phyloP scores from a whole-genome alignment of 805 yeast genomes.

The Myxozyma mucilagina region DNA sequence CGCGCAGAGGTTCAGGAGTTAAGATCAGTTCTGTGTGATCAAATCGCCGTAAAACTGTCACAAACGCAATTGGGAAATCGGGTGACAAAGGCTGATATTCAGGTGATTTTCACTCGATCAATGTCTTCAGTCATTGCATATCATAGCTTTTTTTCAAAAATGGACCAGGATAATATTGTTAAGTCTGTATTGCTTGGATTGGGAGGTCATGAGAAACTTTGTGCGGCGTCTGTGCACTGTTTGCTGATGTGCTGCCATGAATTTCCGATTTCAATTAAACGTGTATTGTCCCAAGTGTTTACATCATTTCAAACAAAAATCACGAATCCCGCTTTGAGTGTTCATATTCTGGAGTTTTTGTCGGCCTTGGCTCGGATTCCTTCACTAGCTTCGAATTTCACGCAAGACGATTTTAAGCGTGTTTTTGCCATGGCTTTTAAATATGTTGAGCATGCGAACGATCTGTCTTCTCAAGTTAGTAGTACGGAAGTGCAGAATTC shows the following conservation, averaged over 20 bases:
- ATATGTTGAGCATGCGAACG: conserved; percentile 70
- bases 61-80: conserved; percentile 45
- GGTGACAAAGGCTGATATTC: conserved; percentile 60
- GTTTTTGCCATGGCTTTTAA: conserved; percentile 83
- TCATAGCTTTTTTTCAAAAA: conserved; percentile 52
- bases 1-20: conserved; percentile 46
- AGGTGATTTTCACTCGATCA: conserved; percentile 63
- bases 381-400: conserved; percentile 65
- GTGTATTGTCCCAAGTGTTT: conserved; percentile 57
- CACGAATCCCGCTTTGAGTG: conserved; percentile 64
- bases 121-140: conserved; percentile 59
- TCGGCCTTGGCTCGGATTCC: conserved; percentile 67
- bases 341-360: conserved; percentile 75
- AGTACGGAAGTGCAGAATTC: conserved; percentile 36
- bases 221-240: conserved; percentile 74
- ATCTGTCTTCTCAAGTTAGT: conserved; percentile 36
- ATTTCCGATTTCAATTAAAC: conserved; percentile 69
- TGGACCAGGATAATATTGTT: conserved; percentile 64
- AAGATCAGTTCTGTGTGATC: conserved; percentile 57
- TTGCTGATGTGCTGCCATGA: conserved; percentile 79
- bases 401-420: conserved; percentile 71
- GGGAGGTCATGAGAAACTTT: conserved; percentile 75
- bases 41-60: conserved; percentile 54
- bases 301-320: conserved; percentile 74
- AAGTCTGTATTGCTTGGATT: conserved; percentile 60